Evolutionary conservation across 1,284 basidiomycete genomes (phyloP).

Genomic region (Tilletiaria anomala): DNA sequence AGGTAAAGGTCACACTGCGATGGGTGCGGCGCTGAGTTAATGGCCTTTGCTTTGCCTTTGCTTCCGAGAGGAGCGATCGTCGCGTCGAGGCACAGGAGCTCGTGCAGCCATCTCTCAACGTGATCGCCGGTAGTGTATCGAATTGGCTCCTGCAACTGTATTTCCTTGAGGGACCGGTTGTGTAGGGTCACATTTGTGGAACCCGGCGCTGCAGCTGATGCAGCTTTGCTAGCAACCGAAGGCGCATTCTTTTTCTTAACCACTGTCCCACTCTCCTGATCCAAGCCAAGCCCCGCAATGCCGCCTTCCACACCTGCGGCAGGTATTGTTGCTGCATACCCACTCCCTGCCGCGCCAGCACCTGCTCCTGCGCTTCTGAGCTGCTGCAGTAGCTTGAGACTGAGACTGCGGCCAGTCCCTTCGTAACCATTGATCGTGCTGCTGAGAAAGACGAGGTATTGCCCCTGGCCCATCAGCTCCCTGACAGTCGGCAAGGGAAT

Average conservation of each 20-base stretch:
- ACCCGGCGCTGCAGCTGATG: too few relatives aligned
- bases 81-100: conserved; percentile 83
- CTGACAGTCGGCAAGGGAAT: conserved; percentile 90
- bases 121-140: conserved; percentile 76
- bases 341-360: too few relatives aligned
- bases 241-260: neutral
- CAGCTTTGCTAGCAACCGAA: too few relatives aligned
- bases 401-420: conserved; percentile 90
- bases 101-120: conserved; percentile 89
- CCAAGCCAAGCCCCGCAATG: neutral
- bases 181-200: conserved; percentile 43
- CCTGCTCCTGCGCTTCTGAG: conserved; percentile 69
- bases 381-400: conserved; percentile 93
- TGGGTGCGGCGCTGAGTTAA: conserved; percentile 60
- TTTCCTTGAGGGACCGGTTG: conserved; percentile 65
- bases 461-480: conserved; percentile 60
- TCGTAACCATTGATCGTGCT: conserved; percentile 99
- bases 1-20: conserved; percentile 87
- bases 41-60: conserved; percentile 11
- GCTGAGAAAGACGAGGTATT: conserved; percentile 90
- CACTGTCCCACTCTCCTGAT: neutral
- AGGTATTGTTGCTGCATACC: conserved; percentile 40
- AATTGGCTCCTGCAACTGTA: conserved; percentile 88
- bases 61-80: conserved; percentile 50
- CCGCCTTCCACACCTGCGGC: conserved; percentile 9